phyloP scores from a whole-genome alignment of 305 asterid genomes.

The Solanum hybrid region DNA sequence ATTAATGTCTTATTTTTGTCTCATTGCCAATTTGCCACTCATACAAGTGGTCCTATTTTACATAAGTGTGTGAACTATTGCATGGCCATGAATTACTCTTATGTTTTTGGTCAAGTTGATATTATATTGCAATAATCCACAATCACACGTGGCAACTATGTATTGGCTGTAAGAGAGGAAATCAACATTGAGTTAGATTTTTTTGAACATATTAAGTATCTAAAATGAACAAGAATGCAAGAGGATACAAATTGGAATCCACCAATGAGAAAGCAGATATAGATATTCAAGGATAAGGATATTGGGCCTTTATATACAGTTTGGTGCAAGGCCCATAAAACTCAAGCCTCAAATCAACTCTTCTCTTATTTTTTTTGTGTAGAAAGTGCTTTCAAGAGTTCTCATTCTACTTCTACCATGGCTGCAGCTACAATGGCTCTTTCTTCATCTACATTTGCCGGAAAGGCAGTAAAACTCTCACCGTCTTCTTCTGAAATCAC shows the following conservation, averaged over 20 bases:
- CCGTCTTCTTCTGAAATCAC: neutral
- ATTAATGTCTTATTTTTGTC: neutral
- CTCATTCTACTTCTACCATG: neutral
- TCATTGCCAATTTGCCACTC: neutral
- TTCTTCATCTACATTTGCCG: slow-evolving; percentile 15
- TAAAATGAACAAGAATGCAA: neutral
- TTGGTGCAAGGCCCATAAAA: neutral
- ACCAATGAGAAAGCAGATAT: neutral
- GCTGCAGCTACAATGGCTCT: slow-evolving; percentile 17
- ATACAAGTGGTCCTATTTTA: neutral
- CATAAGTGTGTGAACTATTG: neutral
- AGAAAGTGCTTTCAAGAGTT: neutral
- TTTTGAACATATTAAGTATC: neutral
- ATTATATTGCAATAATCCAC: neutral
- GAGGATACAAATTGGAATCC: neutral
- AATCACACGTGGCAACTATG: neutral
- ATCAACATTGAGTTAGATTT: neutral
- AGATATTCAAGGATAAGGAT: neutral
- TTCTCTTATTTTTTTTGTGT: neutral
- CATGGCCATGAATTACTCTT: neutral
- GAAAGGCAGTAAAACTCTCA: slow-evolving; percentile 10
- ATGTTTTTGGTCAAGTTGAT: neutral
- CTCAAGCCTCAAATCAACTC: neutral
- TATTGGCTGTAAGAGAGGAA: neutral
- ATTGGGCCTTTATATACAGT: neutral